A percentile compares a stretch with the other conserved stretches of the same genome.
Evolutionary conservation across 768 basidiomycete genomes (phyloP).

Genomic region (Collybia sordida): DNA sequence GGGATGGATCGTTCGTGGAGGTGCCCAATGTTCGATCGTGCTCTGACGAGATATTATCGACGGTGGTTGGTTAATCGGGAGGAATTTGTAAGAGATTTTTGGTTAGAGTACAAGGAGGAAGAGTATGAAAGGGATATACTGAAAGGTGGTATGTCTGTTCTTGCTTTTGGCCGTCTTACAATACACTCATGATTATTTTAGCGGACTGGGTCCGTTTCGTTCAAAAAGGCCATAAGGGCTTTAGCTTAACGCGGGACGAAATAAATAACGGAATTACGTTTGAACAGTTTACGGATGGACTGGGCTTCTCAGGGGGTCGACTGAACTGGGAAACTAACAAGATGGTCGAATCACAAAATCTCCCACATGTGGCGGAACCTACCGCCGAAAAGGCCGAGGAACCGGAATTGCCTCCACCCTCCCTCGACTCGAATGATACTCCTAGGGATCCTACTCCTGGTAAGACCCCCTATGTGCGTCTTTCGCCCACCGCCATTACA

Average conservation of each 20-base stretch:
- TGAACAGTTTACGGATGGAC: constrained; percentile 27
- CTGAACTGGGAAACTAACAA: background rate
- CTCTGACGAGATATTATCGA: constrained; percentile 39
- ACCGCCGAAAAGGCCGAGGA: background rate
- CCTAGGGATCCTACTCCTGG: no score
- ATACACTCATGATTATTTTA: background rate
- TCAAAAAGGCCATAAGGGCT: constrained; percentile 40
- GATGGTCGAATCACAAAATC: background rate
- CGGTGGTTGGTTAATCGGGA: constrained; percentile 41
- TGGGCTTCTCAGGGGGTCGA: constrained; percentile 11
- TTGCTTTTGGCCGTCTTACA: background rate
- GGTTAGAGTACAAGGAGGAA: constrained; percentile 34
- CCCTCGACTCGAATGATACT: no score
- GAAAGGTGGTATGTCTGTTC: constrained; percentile 29
- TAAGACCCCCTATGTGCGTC: no score
- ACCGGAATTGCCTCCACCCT: background rate
- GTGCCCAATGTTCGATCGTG: constrained; percentile 40
- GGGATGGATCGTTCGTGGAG: constrained; percentile 38
- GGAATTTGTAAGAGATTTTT: constrained; percentile 36
- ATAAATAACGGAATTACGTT: constrained; percentile 29
- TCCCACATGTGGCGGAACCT: background rate
- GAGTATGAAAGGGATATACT: constrained; percentile 38
- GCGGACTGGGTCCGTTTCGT: constrained; percentile 40
- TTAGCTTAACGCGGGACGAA: constrained; percentile 36
- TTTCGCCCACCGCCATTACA: no score